Conservation (phyloP, 2,329 filamentous ascomycete species). For the Colletotrichum musicola region DNA sequence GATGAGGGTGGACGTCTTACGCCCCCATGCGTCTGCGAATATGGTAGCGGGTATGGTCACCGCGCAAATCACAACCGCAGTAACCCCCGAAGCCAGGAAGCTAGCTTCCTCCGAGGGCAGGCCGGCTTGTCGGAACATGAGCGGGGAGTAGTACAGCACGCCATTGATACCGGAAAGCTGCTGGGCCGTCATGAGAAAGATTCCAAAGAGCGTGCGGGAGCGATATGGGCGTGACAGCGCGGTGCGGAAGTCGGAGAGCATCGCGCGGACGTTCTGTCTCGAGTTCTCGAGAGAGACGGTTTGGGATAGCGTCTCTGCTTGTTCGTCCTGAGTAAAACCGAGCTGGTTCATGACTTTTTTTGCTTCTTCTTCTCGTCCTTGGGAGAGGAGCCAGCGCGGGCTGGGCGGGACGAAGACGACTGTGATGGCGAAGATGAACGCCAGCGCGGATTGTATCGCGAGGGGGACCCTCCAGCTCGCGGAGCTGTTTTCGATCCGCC, state of each 20-base stretch:
- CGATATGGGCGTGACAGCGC: slow-evolving; percentile 49
- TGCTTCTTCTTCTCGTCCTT: slow-evolving; percentile 58
- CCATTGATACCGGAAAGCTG: slow-evolving; percentile 73
- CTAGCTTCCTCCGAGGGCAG: slow-evolving; percentile 63
- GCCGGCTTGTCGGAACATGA: slow-evolving; percentile 71
- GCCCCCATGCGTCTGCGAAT: slow-evolving; percentile 68
- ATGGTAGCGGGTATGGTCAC: slow-evolving; percentile 67
- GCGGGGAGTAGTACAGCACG: slow-evolving; percentile 71
- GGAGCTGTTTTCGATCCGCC: slow-evolving; percentile 55
- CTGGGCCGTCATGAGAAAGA: slow-evolving; percentile 66
- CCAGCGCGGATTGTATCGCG: slow-evolving; percentile 52
- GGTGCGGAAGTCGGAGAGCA: slow-evolving; percentile 45
- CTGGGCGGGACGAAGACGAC: slow-evolving; percentile 59
- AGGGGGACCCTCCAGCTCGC: slow-evolving; percentile 69
- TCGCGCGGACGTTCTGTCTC: slow-evolving; percentile 44
- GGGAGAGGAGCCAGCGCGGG: slow-evolving; percentile 67
- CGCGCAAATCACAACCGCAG: slow-evolving; percentile 67
- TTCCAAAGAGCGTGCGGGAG: slow-evolving; percentile 62
- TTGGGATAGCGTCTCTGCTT: slow-evolving; percentile 6
- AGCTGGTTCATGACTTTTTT: slow-evolving; percentile 14
- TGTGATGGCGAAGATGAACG: slow-evolving; percentile 47
- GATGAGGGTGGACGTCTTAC: slow-evolving; percentile 63
- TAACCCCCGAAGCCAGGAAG: slow-evolving; percentile 70
- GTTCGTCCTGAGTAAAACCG: slow-evolving; percentile 15
- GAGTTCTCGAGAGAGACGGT: slow-evolving; percentile 24